Percentiles rank a stretch among this genome's conserved stretches.
Conservation (phyloP, 1,284 basidiomycete genomes). For the Apiotrichum sp. region DNA sequence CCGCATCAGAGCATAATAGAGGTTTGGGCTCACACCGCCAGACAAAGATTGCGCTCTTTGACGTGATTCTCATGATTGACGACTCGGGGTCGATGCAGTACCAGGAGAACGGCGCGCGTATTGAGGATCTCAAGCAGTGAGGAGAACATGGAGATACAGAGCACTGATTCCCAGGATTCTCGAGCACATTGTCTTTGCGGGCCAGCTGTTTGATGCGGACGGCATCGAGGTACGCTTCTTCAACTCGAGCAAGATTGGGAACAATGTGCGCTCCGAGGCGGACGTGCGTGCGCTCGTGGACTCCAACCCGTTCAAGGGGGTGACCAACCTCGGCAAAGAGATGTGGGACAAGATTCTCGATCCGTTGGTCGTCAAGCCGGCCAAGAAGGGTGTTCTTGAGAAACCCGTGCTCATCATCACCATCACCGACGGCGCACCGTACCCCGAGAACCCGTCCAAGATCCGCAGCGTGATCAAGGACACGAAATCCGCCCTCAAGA, state of each 20-base stretch:
- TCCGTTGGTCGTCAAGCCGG: constrained; percentile 47
- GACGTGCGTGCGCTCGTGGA: constrained; percentile 16
- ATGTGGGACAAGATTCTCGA: constrained; percentile 45
- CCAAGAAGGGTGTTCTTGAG: constrained; percentile 34
- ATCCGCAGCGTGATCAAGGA: constrained; percentile 9
- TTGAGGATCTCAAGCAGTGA: constrained; percentile 46
- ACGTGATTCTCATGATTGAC: constrained; percentile 45
- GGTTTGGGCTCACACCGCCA: constrained; percentile 10
- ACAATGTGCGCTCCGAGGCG: constrained; percentile 42
- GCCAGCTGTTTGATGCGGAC: constrained; percentile 46
- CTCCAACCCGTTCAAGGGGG: constrained; percentile 4
- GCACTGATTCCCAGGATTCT: constrained; percentile 21
- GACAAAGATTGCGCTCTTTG: constrained; percentile 45
- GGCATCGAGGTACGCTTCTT: constrained; percentile 48
- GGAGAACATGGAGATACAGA: constrained; percentile 1
- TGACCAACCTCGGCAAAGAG: constrained; percentile 26
- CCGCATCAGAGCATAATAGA: background rate
- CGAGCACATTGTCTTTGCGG: constrained; percentile 45
- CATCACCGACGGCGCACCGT: constrained; percentile 37
- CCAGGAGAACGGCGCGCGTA: constrained; percentile 43
- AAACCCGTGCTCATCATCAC: constrained; percentile 49
- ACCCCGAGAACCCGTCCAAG: constrained; percentile 5
- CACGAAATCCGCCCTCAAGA: constrained; percentile 8
- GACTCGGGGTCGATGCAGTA: constrained; percentile 48
- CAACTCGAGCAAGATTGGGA: constrained; percentile 46